Conservation (phyloP, 331 rosid species). For the Arachis monticola region DNA sequence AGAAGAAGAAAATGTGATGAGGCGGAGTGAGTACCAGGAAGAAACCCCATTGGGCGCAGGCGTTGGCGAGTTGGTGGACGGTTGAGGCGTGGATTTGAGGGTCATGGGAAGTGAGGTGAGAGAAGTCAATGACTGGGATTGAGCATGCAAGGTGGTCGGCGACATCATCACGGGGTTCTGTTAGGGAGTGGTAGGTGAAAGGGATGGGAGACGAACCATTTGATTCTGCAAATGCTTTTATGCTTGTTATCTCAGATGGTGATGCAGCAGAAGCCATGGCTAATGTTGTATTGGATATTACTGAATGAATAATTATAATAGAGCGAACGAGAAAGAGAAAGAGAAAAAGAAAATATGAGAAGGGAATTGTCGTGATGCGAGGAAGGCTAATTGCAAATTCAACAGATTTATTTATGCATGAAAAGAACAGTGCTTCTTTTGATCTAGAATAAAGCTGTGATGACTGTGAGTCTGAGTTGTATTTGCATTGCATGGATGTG, state of each 20-base stretch:
- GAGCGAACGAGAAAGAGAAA: not conserved
- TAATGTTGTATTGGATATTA: not conserved
- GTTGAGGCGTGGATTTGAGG: slow-evolving; percentile 36
- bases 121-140: slow-evolving; percentile 51
- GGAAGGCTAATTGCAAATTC: too few species aligned
- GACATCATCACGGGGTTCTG: slow-evolving; percentile 17
- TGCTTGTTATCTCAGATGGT: slow-evolving; percentile 42
- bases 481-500: not conserved
- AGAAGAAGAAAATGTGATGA: not conserved
- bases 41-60: slow-evolving; percentile 53
- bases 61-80: slow-evolving; percentile 37
- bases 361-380: too few species aligned
- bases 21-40: slow-evolving; percentile 40
- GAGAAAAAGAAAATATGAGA: not conserved
- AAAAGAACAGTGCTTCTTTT: too few species aligned
- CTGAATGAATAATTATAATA: not conserved
- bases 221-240: slow-evolving; percentile 47
- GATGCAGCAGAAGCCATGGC: slow-evolving; percentile 36
- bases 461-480: not conserved
- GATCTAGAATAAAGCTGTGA: not conserved
- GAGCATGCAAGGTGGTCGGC: slow-evolving; percentile 43
- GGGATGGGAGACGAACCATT: slow-evolving; percentile 40
- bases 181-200: slow-evolving; percentile 42
- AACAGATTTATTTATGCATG: too few species aligned
- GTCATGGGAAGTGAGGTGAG: slow-evolving; percentile 44